Conservation (phyloP, 2,329 filamentous ascomycete genomes). For the Neonectria faginata region DNA sequence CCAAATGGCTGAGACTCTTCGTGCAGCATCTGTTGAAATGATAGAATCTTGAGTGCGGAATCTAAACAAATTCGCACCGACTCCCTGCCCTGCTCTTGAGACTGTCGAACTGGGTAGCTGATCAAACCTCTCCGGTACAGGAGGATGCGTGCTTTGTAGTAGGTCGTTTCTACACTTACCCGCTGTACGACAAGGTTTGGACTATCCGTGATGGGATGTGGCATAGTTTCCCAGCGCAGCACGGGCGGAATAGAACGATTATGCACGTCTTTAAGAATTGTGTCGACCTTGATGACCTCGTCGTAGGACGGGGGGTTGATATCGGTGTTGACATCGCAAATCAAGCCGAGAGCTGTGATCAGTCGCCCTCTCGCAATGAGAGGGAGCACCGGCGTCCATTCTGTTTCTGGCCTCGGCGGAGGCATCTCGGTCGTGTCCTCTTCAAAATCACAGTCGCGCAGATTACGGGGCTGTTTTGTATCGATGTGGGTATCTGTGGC, state of each 20-base stretch:
- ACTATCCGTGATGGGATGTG: too few relatives aligned
- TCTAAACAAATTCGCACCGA: conserved; percentile 29
- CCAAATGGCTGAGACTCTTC: conserved; percentile 34
- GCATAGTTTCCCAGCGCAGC: too few relatives aligned
- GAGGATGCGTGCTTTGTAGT: too few relatives aligned
- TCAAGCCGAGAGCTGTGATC: too few relatives aligned
- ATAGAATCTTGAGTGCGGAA: conserved; percentile 30
- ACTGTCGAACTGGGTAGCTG: conserved; percentile 10
- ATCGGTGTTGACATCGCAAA: too few relatives aligned
- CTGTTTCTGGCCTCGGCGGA: conserved; percentile 27
- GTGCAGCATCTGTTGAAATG: conserved; percentile 31
- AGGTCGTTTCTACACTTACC: too few relatives aligned
- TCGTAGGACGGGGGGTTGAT: too few relatives aligned
- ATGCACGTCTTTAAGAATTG: too few relatives aligned
- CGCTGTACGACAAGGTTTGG: too few relatives aligned
- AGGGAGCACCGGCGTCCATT: conserved; percentile 21
- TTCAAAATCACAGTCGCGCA: conserved; percentile 31
- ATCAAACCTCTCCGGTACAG: conserved; percentile 22
- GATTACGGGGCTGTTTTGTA: conserved; percentile 24
- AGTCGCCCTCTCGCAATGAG: too few relatives aligned
- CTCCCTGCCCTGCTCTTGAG: conserved; percentile 25
- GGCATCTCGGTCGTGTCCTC: conserved; percentile 23
- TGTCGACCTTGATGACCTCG: too few relatives aligned
- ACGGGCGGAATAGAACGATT: too few relatives aligned
- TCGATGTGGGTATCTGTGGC: conserved; percentile 23